Evolutionary conservation across 345 rosid species (phyloP), one percentile per base, ranked within the genome.

Genomic region (Brassica rapa): DNA sequence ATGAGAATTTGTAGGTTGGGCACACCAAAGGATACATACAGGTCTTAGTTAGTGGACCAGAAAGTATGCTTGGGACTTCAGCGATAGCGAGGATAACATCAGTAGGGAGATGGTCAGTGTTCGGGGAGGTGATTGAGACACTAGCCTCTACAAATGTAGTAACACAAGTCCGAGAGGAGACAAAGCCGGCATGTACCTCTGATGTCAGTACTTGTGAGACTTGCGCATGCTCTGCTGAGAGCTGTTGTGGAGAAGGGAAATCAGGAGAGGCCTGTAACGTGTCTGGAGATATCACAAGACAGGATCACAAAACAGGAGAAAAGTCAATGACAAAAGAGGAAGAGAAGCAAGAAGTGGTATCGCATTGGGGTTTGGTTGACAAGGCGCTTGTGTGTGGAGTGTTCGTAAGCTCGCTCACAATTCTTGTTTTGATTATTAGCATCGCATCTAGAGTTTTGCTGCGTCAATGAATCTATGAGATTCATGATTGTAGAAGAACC

Each of bases 71-170:
- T 64, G 97, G 97, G 29, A 75, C 86, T 75, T 88, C 97, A 71
- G 97, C 89, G 29, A 85, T 90, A 41, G 96, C 79, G 67, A 95
- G 87, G 91, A 93, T 93, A 87, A 90, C 96, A 66, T 88, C 98
- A 2, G 90, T 88, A 2, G 98, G 96, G 79, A 88, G 98, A 86
- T 95, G 98, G 99, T 93, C 96, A 9, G 94, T 91, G 70, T 91
- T 93, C 15, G 98, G 94, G 33, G 89, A 93, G 62, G 93, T 91
- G 67, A 90, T 90, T 29, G 89, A 95, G 80, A 80, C 77, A 64
- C 65, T 89, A 39, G 72, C 41, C 82, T 79, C 75, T 73, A 7
- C 37, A 63, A 70, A 77, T 68, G 67, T 77, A 77, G 66, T 59
- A 29, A 70, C 43, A 78, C 66, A 80, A 2, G 11, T 53, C 72